phyloP scores from a whole-genome alignment of 2,329 filamentous ascomycete genomes.

The Septoria petroselini region DNA sequence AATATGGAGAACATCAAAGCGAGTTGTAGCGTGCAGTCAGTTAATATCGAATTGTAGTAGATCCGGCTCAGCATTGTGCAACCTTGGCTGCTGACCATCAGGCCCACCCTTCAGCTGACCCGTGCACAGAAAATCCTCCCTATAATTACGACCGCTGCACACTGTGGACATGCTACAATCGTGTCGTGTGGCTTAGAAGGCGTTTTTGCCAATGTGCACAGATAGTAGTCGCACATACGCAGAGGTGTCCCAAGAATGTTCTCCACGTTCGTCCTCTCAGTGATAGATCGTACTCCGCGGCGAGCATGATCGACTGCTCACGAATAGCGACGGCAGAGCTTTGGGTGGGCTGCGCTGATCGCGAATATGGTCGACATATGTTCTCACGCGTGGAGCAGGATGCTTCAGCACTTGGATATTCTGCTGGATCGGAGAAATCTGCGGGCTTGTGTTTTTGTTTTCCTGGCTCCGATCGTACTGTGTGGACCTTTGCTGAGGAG shows the following conservation, averaged over 20 bases:
- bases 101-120: too few relatives aligned
- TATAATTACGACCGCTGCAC: too few relatives aligned
- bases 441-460: background rate
- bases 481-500: background rate
- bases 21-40: background rate
- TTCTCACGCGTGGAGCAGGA: slow-evolving; percentile 3
- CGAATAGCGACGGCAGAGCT: background rate
- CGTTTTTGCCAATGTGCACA: too few relatives aligned
- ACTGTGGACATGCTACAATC: too few relatives aligned
- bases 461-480: background rate
- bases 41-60: too few relatives aligned
- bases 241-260: too few relatives aligned
- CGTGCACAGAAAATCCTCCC: too few relatives aligned
- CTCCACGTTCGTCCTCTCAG: background rate
- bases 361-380: slow-evolving; percentile 21
- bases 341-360: slow-evolving; percentile 10
- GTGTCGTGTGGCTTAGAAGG: too few relatives aligned
- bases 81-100: background rate
- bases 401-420: background rate
- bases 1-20: background rate
- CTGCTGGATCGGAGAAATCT: background rate
- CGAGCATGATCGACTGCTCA: background rate
- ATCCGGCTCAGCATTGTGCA: background rate
- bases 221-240: too few relatives aligned
- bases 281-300: background rate